A percentile compares a stretch with the other conserved stretches of the same genome.
Conservation (phyloP, 2,329 filamentous ascomycete genomes). For the Phoma sp. region DNA sequence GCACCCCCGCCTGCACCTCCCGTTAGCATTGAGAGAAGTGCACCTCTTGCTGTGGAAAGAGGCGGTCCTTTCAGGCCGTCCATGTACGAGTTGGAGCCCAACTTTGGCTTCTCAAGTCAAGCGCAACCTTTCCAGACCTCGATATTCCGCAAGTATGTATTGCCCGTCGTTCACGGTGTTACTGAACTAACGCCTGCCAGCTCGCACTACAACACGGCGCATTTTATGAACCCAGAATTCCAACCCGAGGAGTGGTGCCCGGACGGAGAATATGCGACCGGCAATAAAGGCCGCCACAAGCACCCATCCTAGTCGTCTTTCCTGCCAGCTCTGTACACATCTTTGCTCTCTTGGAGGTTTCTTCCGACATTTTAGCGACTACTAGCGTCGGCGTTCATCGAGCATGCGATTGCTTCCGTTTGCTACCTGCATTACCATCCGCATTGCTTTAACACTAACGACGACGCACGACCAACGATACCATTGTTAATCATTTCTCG, state of each 20-base stretch:
- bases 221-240: constrained; percentile 60
- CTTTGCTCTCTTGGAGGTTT: constrained; percentile 35
- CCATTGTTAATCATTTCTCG: constrained; percentile 45
- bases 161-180: neutral
- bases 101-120: constrained; percentile 47
- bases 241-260: constrained; percentile 61
- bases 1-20: constrained; percentile 32
- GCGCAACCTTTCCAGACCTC: constrained; percentile 56
- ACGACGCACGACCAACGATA: constrained; percentile 44
- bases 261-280: constrained; percentile 53
- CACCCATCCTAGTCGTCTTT: constrained; percentile 38
- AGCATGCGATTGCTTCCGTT: constrained; percentile 37
- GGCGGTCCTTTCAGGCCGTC: constrained; percentile 55
- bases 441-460: constrained; percentile 38
- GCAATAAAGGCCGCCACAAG: constrained; percentile 47
- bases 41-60: constrained; percentile 38
- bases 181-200: constrained; percentile 38
- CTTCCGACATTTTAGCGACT: constrained; percentile 45
- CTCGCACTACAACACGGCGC: constrained; percentile 59
- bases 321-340: constrained; percentile 21
- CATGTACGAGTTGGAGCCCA: constrained; percentile 53
- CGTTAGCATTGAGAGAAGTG: constrained; percentile 39
- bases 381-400: constrained; percentile 47
- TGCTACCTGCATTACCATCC: constrained; percentile 40
- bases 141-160: constrained; percentile 57